A percentile compares a stretch with the other conserved stretches of the same genome.
phyloP scores from a whole-genome alignment of 139 green algal genomes.

The Chlorella sp. region DNA sequence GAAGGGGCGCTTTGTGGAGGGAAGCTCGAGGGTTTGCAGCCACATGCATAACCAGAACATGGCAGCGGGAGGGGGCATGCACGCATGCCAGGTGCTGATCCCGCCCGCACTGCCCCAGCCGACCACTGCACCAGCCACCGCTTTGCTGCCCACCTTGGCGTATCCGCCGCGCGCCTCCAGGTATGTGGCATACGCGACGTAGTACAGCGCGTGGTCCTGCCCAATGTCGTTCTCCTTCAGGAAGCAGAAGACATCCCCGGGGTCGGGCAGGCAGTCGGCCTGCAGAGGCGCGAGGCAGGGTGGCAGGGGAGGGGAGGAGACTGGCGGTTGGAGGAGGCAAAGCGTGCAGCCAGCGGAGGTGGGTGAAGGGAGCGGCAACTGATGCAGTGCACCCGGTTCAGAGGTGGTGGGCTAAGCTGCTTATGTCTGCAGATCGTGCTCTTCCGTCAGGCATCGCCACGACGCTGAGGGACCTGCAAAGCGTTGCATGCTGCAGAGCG shows the following conservation, averaged over 20 bases:
- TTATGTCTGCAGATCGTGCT: not conserved
- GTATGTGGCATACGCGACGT: slow-evolving; percentile 87
- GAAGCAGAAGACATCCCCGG: slow-evolving; percentile 89
- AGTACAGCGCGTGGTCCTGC: slow-evolving; percentile 85
- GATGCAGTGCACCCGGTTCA: too few species aligned
- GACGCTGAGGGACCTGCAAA: too few species aligned
- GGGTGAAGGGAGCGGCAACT: not conserved
- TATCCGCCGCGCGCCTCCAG: slow-evolving; percentile 83
- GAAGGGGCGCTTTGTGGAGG: too few species aligned
- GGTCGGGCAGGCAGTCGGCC: slow-evolving; percentile 87
- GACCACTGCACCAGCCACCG: too few species aligned
- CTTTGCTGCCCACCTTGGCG: not conserved
- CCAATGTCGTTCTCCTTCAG: slow-evolving; percentile 80
- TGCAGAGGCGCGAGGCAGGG: slow-evolving; percentile 33
- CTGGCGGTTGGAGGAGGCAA: too few species aligned
- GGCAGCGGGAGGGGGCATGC: too few species aligned
- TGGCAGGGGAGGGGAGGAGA: not conserved
- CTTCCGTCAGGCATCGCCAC: not conserved
- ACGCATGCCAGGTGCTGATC: too few species aligned
- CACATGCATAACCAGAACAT: too few species aligned
- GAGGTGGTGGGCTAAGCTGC: not conserved
- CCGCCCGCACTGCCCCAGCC: too few species aligned
- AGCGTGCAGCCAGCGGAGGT: not conserved
- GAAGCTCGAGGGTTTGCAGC: too few species aligned
- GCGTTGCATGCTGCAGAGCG: too few species aligned